These are phyloP conservation scores for Saccharomyces hybrid DNA, from an alignment of 1,139 yeast species.

Conservation along the genomic window DNA sequence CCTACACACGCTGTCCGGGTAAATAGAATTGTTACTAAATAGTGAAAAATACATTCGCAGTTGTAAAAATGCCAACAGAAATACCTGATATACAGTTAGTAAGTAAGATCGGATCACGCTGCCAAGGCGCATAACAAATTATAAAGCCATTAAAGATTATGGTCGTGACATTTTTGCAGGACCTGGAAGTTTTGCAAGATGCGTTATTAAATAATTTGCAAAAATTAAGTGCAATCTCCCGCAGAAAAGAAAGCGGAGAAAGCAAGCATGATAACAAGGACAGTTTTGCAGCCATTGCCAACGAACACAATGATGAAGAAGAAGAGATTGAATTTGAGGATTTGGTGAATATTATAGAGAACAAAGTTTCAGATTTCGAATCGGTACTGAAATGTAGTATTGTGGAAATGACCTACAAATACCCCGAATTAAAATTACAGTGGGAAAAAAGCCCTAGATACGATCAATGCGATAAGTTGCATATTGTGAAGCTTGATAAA, in stretches of 20 bases:
- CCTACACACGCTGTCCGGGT: neutral
- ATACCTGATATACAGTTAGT: neutral
- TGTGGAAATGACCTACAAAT: slow-evolving; percentile 13
- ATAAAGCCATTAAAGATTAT: neutral
- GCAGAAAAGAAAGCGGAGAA: neutral
- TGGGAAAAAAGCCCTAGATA: slow-evolving; percentile 10
- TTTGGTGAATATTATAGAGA: slow-evolving; percentile 1
- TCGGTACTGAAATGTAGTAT: slow-evolving; percentile 10
- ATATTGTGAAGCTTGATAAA: slow-evolving; percentile 10
- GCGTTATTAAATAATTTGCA: neutral
- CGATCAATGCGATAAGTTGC: slow-evolving; percentile 9
- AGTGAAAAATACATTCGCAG: neutral
- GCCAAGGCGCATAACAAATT: neutral
- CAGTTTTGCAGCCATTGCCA: neutral
- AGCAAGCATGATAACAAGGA: neutral
- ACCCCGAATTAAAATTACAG: slow-evolving; percentile 10
- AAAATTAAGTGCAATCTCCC: neutral
- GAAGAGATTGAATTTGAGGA: slow-evolving; percentile 1
- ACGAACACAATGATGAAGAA: neutral
- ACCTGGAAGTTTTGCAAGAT: neutral
- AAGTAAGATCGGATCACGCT: neutral
- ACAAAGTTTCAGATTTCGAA: slow-evolving; percentile 10
- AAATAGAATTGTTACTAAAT: neutral
- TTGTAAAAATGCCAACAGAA: neutral
- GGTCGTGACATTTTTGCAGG: neutral